Conservation (phyloP, 192 early-diverging fungal genomes). For the Backusella luteola region DNA sequence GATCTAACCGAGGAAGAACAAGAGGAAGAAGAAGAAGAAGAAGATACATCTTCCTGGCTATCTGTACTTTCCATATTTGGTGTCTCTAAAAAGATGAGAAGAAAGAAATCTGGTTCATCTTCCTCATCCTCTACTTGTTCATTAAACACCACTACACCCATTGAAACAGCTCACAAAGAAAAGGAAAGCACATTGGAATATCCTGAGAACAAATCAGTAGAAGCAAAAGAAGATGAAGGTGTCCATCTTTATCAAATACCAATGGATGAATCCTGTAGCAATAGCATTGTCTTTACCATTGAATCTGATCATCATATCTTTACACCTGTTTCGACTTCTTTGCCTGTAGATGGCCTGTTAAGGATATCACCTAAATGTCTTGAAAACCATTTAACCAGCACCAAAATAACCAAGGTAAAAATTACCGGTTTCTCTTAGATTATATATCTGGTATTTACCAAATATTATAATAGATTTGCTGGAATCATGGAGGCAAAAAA, state of each 20-base stretch:
- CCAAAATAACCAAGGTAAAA: not conserved
- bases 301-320: conserved; percentile 5
- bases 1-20: conserved; percentile 7
- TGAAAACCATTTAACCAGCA: not conserved
- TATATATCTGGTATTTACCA: not conserved
- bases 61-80: not conserved
- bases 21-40: not conserved
- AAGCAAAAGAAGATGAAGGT: not conserved
- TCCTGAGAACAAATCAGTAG: not conserved
- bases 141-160: not conserved
- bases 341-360: not conserved
- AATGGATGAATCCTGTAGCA: not conserved
- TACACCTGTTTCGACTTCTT: not conserved
- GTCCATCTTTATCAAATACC: not conserved
- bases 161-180: not conserved
- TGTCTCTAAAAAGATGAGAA: not conserved
- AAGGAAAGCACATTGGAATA: not conserved
- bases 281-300: not conserved
- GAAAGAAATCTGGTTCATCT: not conserved
- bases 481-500: conserved; percentile 37
- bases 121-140: not conserved
- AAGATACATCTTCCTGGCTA: not conserved
- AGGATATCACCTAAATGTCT: not conserved
- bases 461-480: conserved; percentile 28
- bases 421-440: not conserved